phyloP scores from a whole-genome alignment of 495 filamentous ascomycete species.

The Mycothermus thermophilus region DNA sequence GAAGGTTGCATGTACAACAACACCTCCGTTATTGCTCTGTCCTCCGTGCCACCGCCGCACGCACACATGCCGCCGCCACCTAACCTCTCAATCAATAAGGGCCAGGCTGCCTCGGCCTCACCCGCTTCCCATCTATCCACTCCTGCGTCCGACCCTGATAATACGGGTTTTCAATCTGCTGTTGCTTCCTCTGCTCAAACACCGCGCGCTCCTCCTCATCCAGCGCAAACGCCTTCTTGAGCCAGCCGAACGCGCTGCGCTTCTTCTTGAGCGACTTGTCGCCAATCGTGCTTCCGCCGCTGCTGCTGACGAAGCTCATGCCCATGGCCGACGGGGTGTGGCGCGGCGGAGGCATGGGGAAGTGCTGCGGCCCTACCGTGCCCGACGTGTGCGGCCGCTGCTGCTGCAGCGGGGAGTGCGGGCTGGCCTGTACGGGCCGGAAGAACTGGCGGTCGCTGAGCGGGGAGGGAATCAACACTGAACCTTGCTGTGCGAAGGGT shows the following conservation, averaged over 20 bases:
- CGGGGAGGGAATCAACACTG: conserved; percentile 32
- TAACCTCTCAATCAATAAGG: no score
- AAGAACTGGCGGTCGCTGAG: conserved; percentile 40
- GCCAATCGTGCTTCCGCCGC: conserved; percentile 14
- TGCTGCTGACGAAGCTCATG: no score
- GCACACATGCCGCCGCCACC: no score
- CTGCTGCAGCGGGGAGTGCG: conserved; percentile 41
- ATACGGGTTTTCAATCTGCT: conserved; percentile 27
- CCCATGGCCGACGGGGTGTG: conserved; percentile 36
- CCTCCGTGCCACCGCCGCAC: no score
- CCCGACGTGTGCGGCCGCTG: conserved; percentile 38
- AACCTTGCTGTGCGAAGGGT: conserved; percentile 21
- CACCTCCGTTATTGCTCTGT: no score
- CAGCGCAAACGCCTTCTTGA: conserved; percentile 44
- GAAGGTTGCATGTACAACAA: no score
- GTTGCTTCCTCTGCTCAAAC: conserved; percentile 34
- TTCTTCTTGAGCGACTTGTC: conserved; percentile 40
- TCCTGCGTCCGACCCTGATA: conserved; percentile 27
- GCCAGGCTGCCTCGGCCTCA: no score
- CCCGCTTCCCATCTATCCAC: conserved; percentile 32
- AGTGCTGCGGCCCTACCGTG: conserved; percentile 16
- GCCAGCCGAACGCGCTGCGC: conserved; percentile 44
- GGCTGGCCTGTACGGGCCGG: conserved; percentile 39
- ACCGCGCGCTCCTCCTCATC: conserved; percentile 41
- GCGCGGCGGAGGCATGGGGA: conserved; percentile 17